Conservation (phyloP, 139 green algal species). For the Pycnococcus provasolii region DNA sequence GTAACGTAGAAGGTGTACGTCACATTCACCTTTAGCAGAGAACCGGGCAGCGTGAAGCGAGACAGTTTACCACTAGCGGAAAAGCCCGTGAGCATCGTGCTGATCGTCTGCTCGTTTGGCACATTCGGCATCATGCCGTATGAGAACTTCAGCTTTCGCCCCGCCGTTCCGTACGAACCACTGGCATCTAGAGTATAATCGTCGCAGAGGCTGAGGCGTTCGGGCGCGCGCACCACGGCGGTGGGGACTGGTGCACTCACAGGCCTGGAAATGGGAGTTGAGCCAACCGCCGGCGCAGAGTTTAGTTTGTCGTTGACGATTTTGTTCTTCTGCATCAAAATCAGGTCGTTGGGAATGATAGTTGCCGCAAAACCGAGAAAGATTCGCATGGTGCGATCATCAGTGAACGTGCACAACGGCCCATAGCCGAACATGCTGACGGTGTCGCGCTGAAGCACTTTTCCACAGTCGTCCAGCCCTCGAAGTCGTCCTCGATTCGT, state of each 20-base stretch:
- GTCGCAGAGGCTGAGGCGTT: slow-evolving; percentile 18
- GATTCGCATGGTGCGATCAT: not conserved
- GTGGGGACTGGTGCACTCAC: not conserved
- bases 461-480: slow-evolving; percentile 14
- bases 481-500: slow-evolving; percentile 21
- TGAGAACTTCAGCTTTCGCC: slow-evolving; percentile 13
- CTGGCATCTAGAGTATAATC: slow-evolving; percentile 18
- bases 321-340: slow-evolving; percentile 1
- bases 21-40: slow-evolving; percentile 2
- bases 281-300: not conserved
- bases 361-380: slow-evolving; percentile 15
- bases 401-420: slow-evolving; percentile 16
- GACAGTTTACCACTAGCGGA: not conserved
- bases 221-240: slow-evolving; percentile 8
- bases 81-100: not conserved
- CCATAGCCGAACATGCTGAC: slow-evolving; percentile 10
- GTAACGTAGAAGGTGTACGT: slow-evolving; percentile 21
- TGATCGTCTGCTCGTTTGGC: slow-evolving; percentile 23
- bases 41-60: not conserved
- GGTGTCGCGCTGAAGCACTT: slow-evolving; percentile 5
- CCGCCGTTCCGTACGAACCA: slow-evolving; percentile 22
- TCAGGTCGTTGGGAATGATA: slow-evolving; percentile 14
- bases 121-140: slow-evolving; percentile 27
- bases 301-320: slow-evolving; percentile 11
- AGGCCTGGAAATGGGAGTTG: slow-evolving; percentile 2